These are phyloP conservation scores for Ustilago curta DNA, from an alignment of 1,284 basidiomycete species.

Conservation along the genomic window DNA sequence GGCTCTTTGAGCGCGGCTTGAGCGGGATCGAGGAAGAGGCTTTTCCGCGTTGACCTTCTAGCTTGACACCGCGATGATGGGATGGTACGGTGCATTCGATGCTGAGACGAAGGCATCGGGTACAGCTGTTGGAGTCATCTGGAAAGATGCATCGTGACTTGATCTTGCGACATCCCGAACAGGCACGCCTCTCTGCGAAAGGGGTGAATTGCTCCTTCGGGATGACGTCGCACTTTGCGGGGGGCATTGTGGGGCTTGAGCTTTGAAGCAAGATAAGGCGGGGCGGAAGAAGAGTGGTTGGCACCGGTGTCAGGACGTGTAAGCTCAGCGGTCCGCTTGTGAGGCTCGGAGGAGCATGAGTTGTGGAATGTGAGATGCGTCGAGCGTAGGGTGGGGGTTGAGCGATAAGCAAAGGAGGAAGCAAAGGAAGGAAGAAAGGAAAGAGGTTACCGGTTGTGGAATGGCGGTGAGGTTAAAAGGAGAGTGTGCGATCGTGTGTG, in stretches of 20 bases:
- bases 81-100: constrained; percentile 42
- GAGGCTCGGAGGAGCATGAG: not conserved
- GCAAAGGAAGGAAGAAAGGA: not conserved
- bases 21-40: constrained; percentile 14
- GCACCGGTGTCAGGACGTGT: not conserved
- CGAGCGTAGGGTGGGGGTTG: not conserved
- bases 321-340: constrained; percentile 4
- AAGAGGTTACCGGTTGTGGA: too few species aligned
- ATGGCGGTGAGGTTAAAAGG: too few species aligned
- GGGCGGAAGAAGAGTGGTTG: not conserved
- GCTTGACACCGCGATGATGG: constrained; percentile 51
- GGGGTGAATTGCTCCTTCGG: constrained; percentile 49
- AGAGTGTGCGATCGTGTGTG: too few species aligned
- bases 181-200: constrained; percentile 46
- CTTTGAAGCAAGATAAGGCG: not conserved
- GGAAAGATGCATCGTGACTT: constrained; percentile 56
- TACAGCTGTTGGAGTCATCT: constrained; percentile 41
- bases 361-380: constrained; percentile 1
- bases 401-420: not conserved
- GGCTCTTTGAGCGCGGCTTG: constrained; percentile 29
- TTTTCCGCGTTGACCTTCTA: constrained; percentile 30
- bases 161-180: constrained; percentile 53
- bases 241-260: constrained; percentile 28
- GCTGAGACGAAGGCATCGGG: constrained; percentile 44
- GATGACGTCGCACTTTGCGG: constrained; percentile 57